These are phyloP conservation scores for Nigrospora osmanthi DNA, from an alignment of 2,329 filamentous ascomycete genomes.

Conservation along the genomic window DNA sequence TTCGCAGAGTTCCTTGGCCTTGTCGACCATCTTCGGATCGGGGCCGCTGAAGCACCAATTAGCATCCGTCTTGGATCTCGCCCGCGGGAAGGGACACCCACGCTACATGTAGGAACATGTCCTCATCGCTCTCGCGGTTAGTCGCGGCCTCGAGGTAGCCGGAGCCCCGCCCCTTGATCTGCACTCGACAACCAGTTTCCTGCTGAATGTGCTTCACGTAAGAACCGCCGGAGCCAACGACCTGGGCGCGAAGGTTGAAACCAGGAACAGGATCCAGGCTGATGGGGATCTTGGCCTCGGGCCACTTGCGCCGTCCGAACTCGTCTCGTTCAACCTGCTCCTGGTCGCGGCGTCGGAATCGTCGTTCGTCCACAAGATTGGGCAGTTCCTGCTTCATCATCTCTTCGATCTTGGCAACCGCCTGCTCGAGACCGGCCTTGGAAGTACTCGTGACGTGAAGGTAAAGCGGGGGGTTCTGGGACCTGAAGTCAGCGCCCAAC, in stretches of 20 bases:
- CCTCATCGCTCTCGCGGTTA: conserved; percentile 85
- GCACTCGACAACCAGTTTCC: conserved; percentile 89
- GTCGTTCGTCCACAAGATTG: conserved; percentile 87
- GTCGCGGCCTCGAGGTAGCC: conserved; percentile 88
- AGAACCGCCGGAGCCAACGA: conserved; percentile 86
- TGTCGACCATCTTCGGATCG: conserved; percentile 76
- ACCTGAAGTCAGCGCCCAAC: conserved; percentile 5
- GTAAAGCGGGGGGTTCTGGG: conserved; percentile 83
- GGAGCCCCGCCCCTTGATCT: conserved; percentile 95
- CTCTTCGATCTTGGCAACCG: conserved; percentile 82
- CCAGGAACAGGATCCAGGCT: conserved; percentile 84
- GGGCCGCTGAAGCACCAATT: conserved; percentile 57
- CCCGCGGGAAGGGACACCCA: conserved; percentile 36
- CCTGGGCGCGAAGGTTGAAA: conserved; percentile 93
- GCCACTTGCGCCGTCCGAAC: conserved; percentile 94
- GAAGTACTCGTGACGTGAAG: conserved; percentile 90
- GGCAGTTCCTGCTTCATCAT: conserved; percentile 94
- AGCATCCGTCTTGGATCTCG: conserved; percentile 13
- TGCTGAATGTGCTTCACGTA: conserved; percentile 98
- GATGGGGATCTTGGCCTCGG: conserved; percentile 90
- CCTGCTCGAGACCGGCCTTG: conserved; percentile 85
- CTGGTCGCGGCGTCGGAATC: conserved; percentile 77
- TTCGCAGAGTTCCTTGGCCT: conserved; percentile 81
- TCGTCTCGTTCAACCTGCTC: conserved; percentile 84
- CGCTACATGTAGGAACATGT: conserved; percentile 96